Percentiles rank a stretch among this genome's conserved stretches.
Evolutionary conservation across 257 asterid species (phyloP).

Genomic region (Solanum chilense): DNA sequence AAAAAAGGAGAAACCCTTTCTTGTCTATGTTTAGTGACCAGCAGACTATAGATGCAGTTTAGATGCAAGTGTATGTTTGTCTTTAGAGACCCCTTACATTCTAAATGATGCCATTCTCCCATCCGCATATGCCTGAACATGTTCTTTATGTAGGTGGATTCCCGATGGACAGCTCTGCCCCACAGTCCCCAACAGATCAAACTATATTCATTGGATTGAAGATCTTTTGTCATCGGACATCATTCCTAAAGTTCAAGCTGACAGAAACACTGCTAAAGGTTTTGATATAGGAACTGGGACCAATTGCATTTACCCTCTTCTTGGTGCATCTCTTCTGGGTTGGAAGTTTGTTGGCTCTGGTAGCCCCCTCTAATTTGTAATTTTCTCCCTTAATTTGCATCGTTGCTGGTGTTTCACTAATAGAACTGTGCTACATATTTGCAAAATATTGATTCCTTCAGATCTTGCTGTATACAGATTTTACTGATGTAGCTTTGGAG

Average conservation of each 20-base stretch:
- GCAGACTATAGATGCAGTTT: neutral
- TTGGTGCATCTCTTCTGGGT: constrained; percentile 89
- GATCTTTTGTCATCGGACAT: constrained; percentile 66
- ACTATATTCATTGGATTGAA: constrained; percentile 94
- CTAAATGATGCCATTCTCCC: neutral
- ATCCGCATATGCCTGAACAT: neutral
- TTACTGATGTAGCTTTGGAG: constrained; percentile 80
- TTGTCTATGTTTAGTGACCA: neutral
- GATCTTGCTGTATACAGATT: constrained; percentile 30
- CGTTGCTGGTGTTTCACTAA: neutral
- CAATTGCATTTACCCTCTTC: constrained; percentile 95
- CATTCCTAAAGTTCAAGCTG: constrained; percentile 17
- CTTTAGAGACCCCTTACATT: neutral
- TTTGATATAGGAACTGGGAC: constrained; percentile 96
- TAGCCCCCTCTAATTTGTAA: constrained; percentile 4
- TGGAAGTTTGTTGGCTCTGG: constrained; percentile 96
- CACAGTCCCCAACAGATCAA: constrained; percentile 85
- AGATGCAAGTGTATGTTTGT: neutral
- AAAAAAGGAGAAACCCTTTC: neutral
- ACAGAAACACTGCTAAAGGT: constrained; percentile 34
- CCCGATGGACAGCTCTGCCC: constrained; percentile 99
- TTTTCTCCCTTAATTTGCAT: neutral
- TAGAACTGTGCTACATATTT: neutral
- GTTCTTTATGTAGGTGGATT: constrained; percentile 66
- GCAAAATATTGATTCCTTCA: neutral